Evolutionary conservation across 2,329 filamentous ascomycete genomes (phyloP).

Genomic region (Hymenoscyphus fraxineus): DNA sequence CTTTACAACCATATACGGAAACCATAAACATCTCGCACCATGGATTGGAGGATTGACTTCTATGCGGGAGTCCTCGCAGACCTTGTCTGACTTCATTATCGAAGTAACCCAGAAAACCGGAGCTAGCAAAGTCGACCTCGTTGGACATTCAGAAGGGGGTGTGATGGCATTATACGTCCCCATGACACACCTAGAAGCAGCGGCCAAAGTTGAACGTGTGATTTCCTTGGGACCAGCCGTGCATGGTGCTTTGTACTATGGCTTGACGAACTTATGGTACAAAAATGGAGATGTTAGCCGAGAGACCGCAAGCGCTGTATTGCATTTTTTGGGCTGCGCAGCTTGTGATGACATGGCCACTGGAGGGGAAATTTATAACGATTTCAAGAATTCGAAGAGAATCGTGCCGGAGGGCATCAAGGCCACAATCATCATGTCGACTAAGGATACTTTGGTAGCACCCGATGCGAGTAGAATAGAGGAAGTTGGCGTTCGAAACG

Average conservation of each 20-base stretch:
- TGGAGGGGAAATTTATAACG: background rate
- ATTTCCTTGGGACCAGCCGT: background rate
- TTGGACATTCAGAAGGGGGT: slow-evolving; percentile 1
- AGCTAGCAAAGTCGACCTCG: background rate
- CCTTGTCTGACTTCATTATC: background rate
- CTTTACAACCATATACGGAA: background rate
- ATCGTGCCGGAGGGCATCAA: background rate
- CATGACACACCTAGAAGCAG: background rate
- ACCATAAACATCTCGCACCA: background rate
- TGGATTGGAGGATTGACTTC: background rate
- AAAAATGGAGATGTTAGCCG: background rate
- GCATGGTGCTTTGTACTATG: background rate
- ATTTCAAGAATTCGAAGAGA: background rate
- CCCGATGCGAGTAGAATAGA: background rate
- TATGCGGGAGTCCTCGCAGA: background rate
- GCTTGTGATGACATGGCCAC: slow-evolving; percentile 2
- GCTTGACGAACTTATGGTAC: background rate
- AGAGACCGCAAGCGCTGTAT: background rate
- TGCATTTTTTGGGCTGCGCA: background rate
- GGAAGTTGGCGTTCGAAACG: background rate
- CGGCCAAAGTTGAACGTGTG: background rate
- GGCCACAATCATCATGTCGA: background rate
- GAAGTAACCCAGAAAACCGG: background rate
- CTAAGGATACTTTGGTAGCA: background rate
- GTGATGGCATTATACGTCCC: background rate